phyloP scores from a whole-genome alignment of 768 basidiomycete genomes.

The Mycena metata region DNA sequence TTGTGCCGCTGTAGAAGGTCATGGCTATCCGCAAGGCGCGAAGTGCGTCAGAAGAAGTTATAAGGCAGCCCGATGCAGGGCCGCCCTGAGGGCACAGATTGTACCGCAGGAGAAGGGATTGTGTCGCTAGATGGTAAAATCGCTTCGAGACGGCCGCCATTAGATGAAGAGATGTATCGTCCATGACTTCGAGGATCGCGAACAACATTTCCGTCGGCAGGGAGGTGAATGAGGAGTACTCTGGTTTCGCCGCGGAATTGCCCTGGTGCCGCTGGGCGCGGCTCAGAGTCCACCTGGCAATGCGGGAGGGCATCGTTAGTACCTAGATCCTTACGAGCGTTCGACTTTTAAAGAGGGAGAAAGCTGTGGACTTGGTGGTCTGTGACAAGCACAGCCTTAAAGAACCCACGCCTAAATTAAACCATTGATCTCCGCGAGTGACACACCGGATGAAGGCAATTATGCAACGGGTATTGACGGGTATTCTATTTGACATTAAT shows the following conservation, averaged over 20 bases:
- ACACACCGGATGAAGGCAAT: no score
- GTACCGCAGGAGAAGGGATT: constrained; percentile 16
- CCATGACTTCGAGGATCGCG: constrained; percentile 13
- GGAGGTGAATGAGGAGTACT: not conserved
- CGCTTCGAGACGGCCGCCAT: constrained; percentile 19
- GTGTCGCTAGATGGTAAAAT: constrained; percentile 22
- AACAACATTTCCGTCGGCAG: constrained; percentile 29
- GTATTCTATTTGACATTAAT: no score
- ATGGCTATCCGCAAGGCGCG: constrained; percentile 30
- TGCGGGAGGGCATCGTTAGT: constrained; percentile 15
- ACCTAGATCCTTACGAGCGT: no score
- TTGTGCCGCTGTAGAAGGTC: not conserved
- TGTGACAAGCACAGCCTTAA: no score
- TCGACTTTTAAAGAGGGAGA: no score
- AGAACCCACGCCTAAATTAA: no score
- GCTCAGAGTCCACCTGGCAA: constrained; percentile 14
- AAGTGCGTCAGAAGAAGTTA: constrained; percentile 23
- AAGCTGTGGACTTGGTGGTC: no score
- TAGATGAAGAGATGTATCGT: constrained; percentile 28
- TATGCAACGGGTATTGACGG: no score
- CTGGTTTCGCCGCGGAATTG: no score
- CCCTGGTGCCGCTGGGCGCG: not conserved
- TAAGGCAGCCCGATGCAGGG: not conserved
- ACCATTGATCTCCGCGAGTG: no score
- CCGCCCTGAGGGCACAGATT: not conserved